phyloP scores from a whole-genome alignment of 371 early-diverging fungal species.

The Thermomucor indicae-seudaticae region DNA sequence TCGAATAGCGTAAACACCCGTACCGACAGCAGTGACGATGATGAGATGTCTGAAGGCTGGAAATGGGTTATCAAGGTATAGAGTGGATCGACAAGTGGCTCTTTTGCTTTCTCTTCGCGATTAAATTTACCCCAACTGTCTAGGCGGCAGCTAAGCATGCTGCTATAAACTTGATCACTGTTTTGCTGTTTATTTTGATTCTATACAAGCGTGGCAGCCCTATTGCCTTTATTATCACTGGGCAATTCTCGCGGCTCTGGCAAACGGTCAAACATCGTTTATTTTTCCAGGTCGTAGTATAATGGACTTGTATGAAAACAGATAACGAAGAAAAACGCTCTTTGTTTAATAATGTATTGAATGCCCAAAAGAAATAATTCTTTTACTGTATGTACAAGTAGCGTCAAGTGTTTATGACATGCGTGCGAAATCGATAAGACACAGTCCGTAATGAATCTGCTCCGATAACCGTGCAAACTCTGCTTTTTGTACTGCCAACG shows the following conservation, averaged over 20 bases:
- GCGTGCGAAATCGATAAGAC: constrained; percentile 78
- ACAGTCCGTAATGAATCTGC: constrained; percentile 76
- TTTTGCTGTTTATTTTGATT: constrained; percentile 25
- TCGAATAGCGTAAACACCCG: neutral
- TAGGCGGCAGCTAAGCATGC: constrained; percentile 36
- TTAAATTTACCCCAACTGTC: too few species aligned
- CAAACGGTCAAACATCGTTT: neutral
- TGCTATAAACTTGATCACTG: constrained; percentile 32
- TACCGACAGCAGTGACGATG: constrained; percentile 1
- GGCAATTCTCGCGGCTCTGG: constrained; percentile 8
- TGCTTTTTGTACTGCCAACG: constrained; percentile 38
- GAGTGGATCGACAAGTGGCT: neutral
- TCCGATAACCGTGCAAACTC: constrained; percentile 68
- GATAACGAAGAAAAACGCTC: neutral
- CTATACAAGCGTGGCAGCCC: constrained; percentile 35
- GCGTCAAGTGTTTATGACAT: constrained; percentile 21
- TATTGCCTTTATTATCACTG: constrained; percentile 17
- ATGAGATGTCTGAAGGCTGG: constrained; percentile 29
- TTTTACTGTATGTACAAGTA: constrained; percentile 5
- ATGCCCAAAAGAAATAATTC: constrained; percentile 4
- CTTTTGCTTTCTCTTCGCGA: neutral
- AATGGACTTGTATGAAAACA: neutral
- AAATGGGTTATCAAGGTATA: constrained; percentile 33
- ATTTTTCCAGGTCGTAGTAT: constrained; percentile 5
- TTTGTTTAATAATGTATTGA: neutral